Conservation (phyloP, 1,284 basidiomycete species). For the Stygiomarasmius scandens region DNA sequence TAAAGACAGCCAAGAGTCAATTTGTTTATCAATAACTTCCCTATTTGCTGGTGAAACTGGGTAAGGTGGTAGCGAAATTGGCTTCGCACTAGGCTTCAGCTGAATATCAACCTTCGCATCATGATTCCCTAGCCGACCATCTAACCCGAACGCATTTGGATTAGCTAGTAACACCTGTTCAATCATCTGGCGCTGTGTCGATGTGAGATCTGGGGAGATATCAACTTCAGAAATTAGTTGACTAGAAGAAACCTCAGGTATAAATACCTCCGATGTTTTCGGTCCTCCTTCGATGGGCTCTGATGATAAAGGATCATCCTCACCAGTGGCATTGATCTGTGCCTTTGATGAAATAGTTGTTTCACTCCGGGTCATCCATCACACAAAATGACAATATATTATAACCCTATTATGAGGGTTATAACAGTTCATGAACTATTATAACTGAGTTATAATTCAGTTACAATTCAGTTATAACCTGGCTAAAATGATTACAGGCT, state of each 20-base stretch:
- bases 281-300: constrained; percentile 20
- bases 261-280: constrained; percentile 22
- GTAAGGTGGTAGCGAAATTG: constrained; percentile 26
- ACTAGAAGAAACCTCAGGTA: constrained; percentile 10
- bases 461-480: no score
- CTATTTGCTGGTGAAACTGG: constrained; percentile 27
- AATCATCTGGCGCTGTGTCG: constrained; percentile 12
- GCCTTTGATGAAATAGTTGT: constrained; percentile 17
- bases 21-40: constrained; percentile 31
- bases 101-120: constrained; percentile 20
- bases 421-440: no score
- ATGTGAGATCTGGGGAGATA: constrained; percentile 15
- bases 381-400: no score
- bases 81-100: constrained; percentile 19
- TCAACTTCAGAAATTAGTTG: constrained; percentile 17
- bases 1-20: constrained; percentile 24
- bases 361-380: neutral
- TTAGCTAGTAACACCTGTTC: constrained; percentile 16
- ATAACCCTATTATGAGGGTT: no score
- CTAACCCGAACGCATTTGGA: constrained; percentile 24
- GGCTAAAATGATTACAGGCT: no score
- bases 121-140: constrained; percentile 27
- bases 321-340: neutral
- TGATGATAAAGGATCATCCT: neutral
- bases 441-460: no score